These are phyloP conservation scores for Juglanconis oblonga DNA, from an alignment of 2,329 filamentous ascomycete genomes.

Conservation along the genomic window DNA sequence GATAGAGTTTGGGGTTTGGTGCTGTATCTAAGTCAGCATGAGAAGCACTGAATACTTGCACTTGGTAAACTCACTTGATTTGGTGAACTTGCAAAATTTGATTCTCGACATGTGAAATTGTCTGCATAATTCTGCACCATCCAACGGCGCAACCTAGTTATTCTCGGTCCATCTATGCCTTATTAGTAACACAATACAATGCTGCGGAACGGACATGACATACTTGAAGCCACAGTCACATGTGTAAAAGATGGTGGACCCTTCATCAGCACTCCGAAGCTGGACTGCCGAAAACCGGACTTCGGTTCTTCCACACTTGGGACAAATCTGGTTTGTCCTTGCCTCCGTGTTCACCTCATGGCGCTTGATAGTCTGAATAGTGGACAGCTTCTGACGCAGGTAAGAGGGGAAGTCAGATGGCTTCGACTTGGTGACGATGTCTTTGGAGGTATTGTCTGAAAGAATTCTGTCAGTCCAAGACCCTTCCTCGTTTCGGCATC, in stretches of 20 bases:
- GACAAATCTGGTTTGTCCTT: constrained; percentile 65
- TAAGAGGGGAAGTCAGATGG: constrained; percentile 85
- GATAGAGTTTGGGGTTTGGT: background rate
- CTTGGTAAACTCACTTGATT: background rate
- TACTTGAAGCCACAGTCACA: constrained; percentile 87
- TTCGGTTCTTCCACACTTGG: constrained; percentile 76
- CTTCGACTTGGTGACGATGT: constrained; percentile 80
- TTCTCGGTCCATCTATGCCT: constrained; percentile 52
- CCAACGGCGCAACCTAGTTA: constrained; percentile 41
- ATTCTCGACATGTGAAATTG: background rate
- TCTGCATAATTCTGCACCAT: background rate
- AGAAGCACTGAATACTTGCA: background rate
- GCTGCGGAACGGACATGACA: constrained; percentile 27
- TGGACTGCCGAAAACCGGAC: constrained; percentile 85
- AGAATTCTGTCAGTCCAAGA: background rate
- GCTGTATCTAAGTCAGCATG: background rate
- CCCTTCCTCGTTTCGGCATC: background rate
- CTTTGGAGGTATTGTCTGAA: constrained; percentile 70
- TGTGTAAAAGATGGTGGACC: constrained; percentile 84
- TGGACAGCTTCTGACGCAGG: constrained; percentile 84
- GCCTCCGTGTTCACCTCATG: constrained; percentile 75
- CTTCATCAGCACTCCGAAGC: constrained; percentile 89
- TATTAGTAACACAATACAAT: constrained; percentile 24
- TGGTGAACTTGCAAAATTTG: background rate
- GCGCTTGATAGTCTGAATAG: constrained; percentile 75